Conservation (phyloP, 371 early-diverging fungal species). For the Mucor ambiguus region DNA sequence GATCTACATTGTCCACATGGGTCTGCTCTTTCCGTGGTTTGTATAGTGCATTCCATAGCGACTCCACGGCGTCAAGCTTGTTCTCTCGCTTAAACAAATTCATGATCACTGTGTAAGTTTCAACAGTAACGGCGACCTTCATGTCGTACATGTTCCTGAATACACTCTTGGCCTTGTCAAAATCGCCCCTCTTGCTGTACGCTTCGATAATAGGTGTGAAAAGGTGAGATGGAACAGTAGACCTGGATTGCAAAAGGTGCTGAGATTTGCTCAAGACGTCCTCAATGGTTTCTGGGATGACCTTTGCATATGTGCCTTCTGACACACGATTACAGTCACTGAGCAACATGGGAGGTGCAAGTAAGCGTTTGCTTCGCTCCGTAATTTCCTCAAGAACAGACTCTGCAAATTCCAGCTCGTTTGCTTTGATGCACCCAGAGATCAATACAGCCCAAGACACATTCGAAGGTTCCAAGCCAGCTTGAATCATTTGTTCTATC, state of each 20-base stretch:
- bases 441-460: slow-evolving; percentile 32
- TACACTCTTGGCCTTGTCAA: slow-evolving; percentile 19
- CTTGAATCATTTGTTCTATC: slow-evolving; percentile 40
- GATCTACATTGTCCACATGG: slow-evolving; percentile 9
- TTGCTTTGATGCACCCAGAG: slow-evolving; percentile 23
- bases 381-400: slow-evolving; percentile 23
- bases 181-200: slow-evolving; percentile 14
- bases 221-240: slow-evolving; percentile 30
- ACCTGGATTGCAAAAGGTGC: neutral
- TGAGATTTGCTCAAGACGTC: slow-evolving; percentile 28
- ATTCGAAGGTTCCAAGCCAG: slow-evolving; percentile 28
- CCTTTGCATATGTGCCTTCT: slow-evolving; percentile 5
- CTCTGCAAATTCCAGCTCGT: slow-evolving; percentile 35
- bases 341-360: neutral
- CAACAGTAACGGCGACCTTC: slow-evolving; percentile 15
- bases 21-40: neutral
- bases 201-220: slow-evolving; percentile 38
- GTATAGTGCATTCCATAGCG: slow-evolving; percentile 33
- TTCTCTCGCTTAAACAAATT: slow-evolving; percentile 29
- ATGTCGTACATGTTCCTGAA: slow-evolving; percentile 30
- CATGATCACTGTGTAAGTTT: slow-evolving; percentile 37
- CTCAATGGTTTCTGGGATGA: slow-evolving; percentile 35
- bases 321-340: neutral
- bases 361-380: slow-evolving; percentile 14
- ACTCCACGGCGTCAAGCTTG: slow-evolving; percentile 33